A percentile compares a stretch with the other conserved stretches of the same genome.
These are phyloP conservation scores for Lachnellula subtilissima DNA, from an alignment of 2,329 filamentous ascomycete species.

Conservation along the genomic window DNA sequence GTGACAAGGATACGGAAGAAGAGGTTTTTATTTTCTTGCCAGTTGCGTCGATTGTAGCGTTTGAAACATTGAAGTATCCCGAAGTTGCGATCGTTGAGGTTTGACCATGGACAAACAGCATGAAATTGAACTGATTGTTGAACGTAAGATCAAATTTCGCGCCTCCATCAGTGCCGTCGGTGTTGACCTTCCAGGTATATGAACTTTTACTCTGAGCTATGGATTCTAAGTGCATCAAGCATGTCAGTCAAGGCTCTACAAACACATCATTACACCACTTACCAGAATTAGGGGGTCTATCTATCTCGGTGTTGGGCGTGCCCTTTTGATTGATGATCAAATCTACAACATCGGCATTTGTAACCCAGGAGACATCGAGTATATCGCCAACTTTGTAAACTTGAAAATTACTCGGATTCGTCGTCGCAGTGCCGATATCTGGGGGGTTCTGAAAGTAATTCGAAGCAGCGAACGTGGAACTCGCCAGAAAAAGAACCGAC, in stretches of 20 bases:
- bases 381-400: slow-evolving; percentile 4
- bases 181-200: slow-evolving; percentile 4
- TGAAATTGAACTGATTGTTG: slow-evolving; percentile 6
- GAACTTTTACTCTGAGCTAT: neutral
- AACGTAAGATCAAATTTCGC: slow-evolving; percentile 4
- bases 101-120: neutral
- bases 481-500: too few species aligned
- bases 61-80: slow-evolving; percentile 4
- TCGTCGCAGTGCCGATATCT: neutral
- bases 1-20: neutral
- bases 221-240: neutral
- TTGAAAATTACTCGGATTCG: neutral
- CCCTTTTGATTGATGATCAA: neutral
- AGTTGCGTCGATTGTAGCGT: slow-evolving; percentile 1
- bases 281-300: neutral
- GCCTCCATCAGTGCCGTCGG: slow-evolving; percentile 1
- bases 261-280: neutral
- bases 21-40: neutral
- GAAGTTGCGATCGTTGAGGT: neutral
- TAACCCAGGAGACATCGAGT: neutral
- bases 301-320: neutral
- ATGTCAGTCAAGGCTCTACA: neutral
- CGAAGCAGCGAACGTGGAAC: too few species aligned
- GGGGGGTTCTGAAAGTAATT: neutral
- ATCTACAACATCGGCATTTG: neutral